A percentile compares a stretch with the other conserved stretches of the same genome.
Evolutionary conservation across 2,329 filamentous ascomycete species (phyloP).

Genomic region (Setomelanomma holmii): DNA sequence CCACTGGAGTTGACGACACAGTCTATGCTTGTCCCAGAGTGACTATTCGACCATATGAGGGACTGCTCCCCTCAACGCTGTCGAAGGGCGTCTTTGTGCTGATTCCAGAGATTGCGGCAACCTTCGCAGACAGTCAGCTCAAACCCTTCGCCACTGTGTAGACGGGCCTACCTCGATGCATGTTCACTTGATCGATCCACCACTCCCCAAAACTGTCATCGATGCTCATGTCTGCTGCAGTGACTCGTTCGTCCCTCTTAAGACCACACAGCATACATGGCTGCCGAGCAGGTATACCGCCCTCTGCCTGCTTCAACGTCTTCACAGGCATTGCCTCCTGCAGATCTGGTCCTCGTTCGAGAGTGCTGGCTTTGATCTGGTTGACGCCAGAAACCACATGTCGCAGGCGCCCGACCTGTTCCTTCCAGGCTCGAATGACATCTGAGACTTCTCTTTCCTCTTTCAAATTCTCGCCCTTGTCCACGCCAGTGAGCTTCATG

Average conservation of each 20-base stretch:
- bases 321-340: slow-evolving; percentile 72
- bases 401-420: slow-evolving; percentile 76
- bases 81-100: slow-evolving; percentile 73
- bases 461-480: slow-evolving; percentile 79
- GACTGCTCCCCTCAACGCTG: slow-evolving; percentile 61
- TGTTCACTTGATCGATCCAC: slow-evolving; percentile 77
- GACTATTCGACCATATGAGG: no score
- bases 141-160: slow-evolving; percentile 32
- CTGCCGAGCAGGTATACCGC: slow-evolving; percentile 75
- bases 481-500: slow-evolving; percentile 90
- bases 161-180: slow-evolving; percentile 67
- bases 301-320: slow-evolving; percentile 65
- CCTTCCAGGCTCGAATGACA: slow-evolving; percentile 76
- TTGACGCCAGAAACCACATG: slow-evolving; percentile 74
- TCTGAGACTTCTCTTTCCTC: slow-evolving; percentile 88
- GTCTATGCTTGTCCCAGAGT: no score
- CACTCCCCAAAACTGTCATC: slow-evolving; percentile 95
- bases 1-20: no score
- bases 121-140: slow-evolving; percentile 48
- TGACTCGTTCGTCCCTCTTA: slow-evolving; percentile 83
- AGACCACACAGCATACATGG: slow-evolving; percentile 86
- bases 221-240: slow-evolving; percentile 75
- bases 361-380: slow-evolving; percentile 50
- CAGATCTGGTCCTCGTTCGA: slow-evolving; percentile 70
- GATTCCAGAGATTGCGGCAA: slow-evolving; percentile 85